These are phyloP conservation scores for Fraxinus dipetala DNA, from an alignment of 305 asterid species.

Conservation along the genomic window DNA sequence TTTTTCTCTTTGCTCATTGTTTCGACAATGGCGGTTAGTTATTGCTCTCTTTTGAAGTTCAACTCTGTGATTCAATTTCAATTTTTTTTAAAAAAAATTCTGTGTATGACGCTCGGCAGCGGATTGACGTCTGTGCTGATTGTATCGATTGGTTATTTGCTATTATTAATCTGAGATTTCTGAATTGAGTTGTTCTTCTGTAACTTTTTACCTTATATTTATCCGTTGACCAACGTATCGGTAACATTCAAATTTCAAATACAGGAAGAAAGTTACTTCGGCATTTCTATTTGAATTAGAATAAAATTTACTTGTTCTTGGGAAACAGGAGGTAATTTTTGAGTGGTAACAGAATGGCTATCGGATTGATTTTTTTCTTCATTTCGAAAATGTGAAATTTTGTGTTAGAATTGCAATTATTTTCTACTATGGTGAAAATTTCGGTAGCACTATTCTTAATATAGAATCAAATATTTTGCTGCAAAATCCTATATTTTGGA, in stretches of 20 bases:
- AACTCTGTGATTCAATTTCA: not conserved
- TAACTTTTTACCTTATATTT: constrained; percentile 2
- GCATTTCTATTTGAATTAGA: constrained; percentile 2
- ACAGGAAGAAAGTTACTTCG: not conserved
- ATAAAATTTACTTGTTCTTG: constrained; percentile 6
- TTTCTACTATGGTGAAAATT: not conserved
- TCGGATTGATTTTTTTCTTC: not conserved
- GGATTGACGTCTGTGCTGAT: constrained; percentile 24
- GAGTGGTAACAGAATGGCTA: not conserved
- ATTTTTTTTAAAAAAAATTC: not conserved
- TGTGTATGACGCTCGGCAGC: not conserved
- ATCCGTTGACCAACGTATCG: constrained; percentile 20
- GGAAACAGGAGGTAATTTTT: not conserved
- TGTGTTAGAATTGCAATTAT: not conserved
- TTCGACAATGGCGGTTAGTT: constrained; percentile 52
- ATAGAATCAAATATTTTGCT: constrained; percentile 21
- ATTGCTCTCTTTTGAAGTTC: not conserved
- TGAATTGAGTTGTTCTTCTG: not conserved
- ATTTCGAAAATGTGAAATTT: not conserved
- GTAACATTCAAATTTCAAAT: not conserved
- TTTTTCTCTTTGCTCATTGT: not conserved
- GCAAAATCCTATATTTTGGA: not conserved
- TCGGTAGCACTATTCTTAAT: not conserved
- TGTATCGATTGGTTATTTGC: constrained; percentile 24
- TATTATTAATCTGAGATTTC: not conserved